Conservation (phyloP, 495 filamentous ascomycete species). For the Clavariopsis aquatica region DNA sequence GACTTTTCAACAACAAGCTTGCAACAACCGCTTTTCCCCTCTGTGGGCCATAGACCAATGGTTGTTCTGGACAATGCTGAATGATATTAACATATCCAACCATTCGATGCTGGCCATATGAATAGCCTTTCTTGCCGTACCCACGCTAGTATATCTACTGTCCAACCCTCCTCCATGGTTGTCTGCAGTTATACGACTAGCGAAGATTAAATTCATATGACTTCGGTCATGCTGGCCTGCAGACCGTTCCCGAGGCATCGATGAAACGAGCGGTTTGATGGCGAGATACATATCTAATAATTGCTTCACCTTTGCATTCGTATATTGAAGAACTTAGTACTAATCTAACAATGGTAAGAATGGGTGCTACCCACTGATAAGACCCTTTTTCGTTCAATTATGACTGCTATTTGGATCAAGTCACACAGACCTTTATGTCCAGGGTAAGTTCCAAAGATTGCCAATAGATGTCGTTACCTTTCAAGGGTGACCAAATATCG, state of each 20-base stretch:
- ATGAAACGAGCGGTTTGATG: slow-evolving; percentile 71
- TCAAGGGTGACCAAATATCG: too few relatives aligned
- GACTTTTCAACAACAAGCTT: slow-evolving; percentile 25
- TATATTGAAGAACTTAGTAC: not conserved
- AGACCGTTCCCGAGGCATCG: slow-evolving; percentile 59
- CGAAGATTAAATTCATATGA: slow-evolving; percentile 58
- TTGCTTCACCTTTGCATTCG: not conserved
- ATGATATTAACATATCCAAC: not conserved
- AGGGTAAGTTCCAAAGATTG: too few relatives aligned
- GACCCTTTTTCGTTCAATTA: too few relatives aligned
- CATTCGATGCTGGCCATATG: not conserved
- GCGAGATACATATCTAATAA: slow-evolving; percentile 61
- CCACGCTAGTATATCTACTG: slow-evolving; percentile 73
- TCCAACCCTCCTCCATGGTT: slow-evolving; percentile 63
- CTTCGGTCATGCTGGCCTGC: slow-evolving; percentile 60
- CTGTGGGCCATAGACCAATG: not conserved
- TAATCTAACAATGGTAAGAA: too few relatives aligned
- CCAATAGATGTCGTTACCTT: too few relatives aligned
- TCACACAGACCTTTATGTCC: too few relatives aligned
- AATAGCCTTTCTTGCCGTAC: not conserved
- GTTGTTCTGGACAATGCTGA: not conserved
- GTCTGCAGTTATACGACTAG: slow-evolving; percentile 73
- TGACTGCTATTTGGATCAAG: too few relatives aligned
- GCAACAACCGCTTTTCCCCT: slow-evolving; percentile 8
- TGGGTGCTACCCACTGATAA: too few relatives aligned